These are phyloP conservation scores for Xylariales sp. DNA, from an alignment of 2,329 filamentous ascomycete genomes.

Conservation along the genomic window DNA sequence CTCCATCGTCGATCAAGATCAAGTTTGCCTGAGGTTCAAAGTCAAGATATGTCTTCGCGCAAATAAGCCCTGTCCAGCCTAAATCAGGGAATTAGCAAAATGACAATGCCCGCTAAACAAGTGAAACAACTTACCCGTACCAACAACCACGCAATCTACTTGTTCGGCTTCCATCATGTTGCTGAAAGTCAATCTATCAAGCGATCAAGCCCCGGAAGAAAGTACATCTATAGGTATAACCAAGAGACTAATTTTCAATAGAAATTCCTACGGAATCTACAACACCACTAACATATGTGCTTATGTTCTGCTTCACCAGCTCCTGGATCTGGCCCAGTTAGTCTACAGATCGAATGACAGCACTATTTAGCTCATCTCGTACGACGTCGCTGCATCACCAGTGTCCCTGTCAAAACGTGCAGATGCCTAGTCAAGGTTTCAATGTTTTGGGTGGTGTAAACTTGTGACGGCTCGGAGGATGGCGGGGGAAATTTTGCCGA, in stretches of 20 bases:
- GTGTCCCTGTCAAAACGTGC: neutral
- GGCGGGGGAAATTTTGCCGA: neutral
- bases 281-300: neutral
- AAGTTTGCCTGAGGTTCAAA: slow-evolving; percentile 19
- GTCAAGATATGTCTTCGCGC: slow-evolving; percentile 23
- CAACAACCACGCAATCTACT: slow-evolving; percentile 1
- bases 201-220: neutral
- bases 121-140: slow-evolving; percentile 3
- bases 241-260: neutral
- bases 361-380: neutral
- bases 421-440: neutral
- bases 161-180: slow-evolving; percentile 3
- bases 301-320: neutral
- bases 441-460: neutral
- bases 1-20: slow-evolving; percentile 20
- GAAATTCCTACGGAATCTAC: neutral
- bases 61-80: slow-evolving; percentile 25
- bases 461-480: neutral
- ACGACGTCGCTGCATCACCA: neutral
- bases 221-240: neutral
- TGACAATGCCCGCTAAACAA: neutral
- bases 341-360: neutral
- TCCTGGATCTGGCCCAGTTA: neutral
- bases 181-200: neutral
- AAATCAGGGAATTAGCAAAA: neutral